phyloP scores from a whole-genome alignment of 805 yeast genomes.

The Isabelozyma pseudorhagii region DNA sequence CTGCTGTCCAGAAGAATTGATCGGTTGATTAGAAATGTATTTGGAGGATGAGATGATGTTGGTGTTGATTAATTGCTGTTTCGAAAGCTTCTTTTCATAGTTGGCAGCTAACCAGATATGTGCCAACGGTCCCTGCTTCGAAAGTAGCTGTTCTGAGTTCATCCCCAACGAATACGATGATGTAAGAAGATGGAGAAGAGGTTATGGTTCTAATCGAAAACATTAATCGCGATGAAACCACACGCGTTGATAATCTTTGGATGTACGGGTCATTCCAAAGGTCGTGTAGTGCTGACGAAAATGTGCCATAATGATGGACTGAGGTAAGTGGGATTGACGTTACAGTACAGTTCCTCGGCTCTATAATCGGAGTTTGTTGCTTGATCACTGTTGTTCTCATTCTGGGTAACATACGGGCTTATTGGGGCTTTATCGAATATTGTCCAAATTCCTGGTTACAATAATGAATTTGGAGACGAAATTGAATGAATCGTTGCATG shows the following conservation, averaged over 20 bases:
- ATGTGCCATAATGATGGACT: neutral
- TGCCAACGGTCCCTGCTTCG: slow-evolving; percentile 81
- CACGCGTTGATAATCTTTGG: neutral
- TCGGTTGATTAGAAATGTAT: slow-evolving; percentile 53
- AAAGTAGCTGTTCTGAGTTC: slow-evolving; percentile 46
- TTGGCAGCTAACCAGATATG: slow-evolving; percentile 93
- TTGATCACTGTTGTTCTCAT: neutral
- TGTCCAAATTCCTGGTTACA: no score
- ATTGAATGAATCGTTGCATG: slow-evolving; percentile 38
- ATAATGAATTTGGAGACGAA: slow-evolving; percentile 37
- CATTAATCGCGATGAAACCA: no score
- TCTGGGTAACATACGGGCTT: neutral
- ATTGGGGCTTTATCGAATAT: no score
- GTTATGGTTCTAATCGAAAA: no score
- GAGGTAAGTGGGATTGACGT: neutral
- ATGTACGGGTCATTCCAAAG: neutral
- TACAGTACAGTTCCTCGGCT: neutral
- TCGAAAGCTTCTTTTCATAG: slow-evolving; percentile 72
- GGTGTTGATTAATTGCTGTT: slow-evolving; percentile 69
- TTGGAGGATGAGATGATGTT: slow-evolving; percentile 55
- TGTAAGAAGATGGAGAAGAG: neutral
- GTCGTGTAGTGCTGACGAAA: neutral
- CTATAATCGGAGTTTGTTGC: neutral
- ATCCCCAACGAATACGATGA: neutral
- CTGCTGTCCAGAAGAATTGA: slow-evolving; percentile 28